These are phyloP conservation scores for Naganishia onofrii DNA, from an alignment of 768 basidiomycete species.

Conservation along the genomic window DNA sequence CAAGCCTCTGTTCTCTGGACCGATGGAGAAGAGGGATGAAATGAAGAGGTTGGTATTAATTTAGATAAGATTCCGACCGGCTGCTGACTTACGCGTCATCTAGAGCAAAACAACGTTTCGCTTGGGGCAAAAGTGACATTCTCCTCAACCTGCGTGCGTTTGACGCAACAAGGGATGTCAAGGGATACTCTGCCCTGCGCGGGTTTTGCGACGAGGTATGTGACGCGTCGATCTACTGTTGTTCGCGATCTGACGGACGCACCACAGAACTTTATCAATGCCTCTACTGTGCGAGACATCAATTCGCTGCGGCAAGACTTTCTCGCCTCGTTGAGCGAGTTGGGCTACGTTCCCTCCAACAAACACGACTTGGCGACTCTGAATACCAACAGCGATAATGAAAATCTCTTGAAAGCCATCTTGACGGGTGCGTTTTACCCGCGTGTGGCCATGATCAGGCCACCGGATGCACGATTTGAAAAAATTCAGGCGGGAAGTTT, in stretches of 20 bases:
- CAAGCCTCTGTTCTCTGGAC: conserved; percentile 78
- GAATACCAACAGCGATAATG: conserved; percentile 65
- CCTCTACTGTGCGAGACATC: conserved; percentile 70
- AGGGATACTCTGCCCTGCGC: conserved; percentile 59
- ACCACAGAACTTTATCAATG: conserved; percentile 76
- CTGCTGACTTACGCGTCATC: neutral
- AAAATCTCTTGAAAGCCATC: conserved; percentile 76
- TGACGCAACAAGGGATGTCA: conserved; percentile 54
- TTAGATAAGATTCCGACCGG: neutral
- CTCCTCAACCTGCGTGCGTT: conserved; percentile 78
- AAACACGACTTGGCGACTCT: conserved; percentile 51
- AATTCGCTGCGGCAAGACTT: conserved; percentile 75
- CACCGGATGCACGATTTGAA: conserved; percentile 78
- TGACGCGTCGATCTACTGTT: neutral
- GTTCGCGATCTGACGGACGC: neutral
- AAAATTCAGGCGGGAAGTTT: conserved; percentile 78
- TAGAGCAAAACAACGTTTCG: conserved; percentile 72
- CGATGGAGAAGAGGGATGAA: conserved; percentile 79
- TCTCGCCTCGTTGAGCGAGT: conserved; percentile 64
- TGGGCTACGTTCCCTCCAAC: conserved; percentile 61
- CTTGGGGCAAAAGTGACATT: conserved; percentile 73
- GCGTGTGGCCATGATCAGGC: conserved; percentile 69
- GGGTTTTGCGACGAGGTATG: conserved; percentile 68
- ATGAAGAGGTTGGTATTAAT: conserved; percentile 61
- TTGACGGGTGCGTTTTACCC: conserved; percentile 86